A percentile compares a stretch with the other conserved stretches of the same genome.
phyloP scores from a whole-genome alignment of 257 asterid genomes.

The Forsythia suspensa region DNA sequence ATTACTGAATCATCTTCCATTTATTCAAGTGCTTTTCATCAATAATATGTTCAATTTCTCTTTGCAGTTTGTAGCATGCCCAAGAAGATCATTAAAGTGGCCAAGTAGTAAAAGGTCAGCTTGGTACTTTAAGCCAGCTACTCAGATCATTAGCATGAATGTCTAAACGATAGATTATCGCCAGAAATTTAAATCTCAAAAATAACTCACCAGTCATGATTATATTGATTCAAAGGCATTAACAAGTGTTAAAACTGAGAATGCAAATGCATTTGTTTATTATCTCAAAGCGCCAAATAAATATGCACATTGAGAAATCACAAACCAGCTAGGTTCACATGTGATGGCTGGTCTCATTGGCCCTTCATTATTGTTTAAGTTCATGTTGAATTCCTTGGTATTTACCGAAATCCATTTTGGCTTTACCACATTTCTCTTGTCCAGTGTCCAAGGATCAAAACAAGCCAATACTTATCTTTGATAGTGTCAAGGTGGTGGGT shows the following conservation, averaged over 20 bases:
- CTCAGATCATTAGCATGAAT: background rate
- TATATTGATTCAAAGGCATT: conserved; percentile 11
- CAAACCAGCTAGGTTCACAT: background rate
- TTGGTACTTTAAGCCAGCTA: background rate
- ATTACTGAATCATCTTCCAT: conserved; percentile 7
- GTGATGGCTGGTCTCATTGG: background rate
- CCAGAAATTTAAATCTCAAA: background rate
- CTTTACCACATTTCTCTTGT: background rate
- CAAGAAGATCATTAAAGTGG: background rate
- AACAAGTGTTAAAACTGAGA: background rate
- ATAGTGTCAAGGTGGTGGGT: background rate
- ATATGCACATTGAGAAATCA: background rate
- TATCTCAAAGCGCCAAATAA: background rate
- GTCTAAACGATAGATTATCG: background rate
- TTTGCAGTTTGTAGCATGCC: conserved; percentile 2
- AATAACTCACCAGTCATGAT: background rate
- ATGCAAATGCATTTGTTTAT: background rate
- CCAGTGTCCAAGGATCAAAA: background rate
- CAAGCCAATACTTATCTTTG: background rate
- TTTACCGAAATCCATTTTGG: background rate
- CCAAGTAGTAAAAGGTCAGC: background rate
- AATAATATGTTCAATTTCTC: conserved; percentile 15
- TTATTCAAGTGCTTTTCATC: conserved; percentile 1
- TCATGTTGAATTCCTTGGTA: conserved; percentile 9
- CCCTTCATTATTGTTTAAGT: background rate